A percentile compares a stretch with the other conserved stretches of the same genome.
Evolutionary conservation across 257 asterid genomes (phyloP).

Genomic region (Solanum chmielewskii): DNA sequence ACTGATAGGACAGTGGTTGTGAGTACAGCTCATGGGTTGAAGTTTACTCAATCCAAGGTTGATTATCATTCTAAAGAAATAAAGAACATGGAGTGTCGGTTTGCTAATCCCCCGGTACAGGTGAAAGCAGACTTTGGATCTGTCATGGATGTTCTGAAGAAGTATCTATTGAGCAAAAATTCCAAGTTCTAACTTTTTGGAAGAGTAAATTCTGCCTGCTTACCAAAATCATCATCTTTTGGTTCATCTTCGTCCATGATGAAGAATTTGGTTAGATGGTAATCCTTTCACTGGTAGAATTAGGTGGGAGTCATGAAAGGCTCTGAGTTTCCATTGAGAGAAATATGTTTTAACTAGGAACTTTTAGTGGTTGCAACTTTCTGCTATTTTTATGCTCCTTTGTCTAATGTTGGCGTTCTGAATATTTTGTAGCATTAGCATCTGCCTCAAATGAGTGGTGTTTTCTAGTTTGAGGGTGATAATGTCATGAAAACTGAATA

Average conservation of each 20-base stretch:
- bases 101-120: constrained; percentile 68
- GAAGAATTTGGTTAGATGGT: neutral
- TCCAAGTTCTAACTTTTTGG: constrained; percentile 28
- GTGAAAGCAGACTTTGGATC: constrained; percentile 85
- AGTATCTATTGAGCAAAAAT: constrained; percentile 47
- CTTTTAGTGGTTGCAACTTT: neutral
- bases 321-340: neutral
- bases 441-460: neutral
- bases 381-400: neutral
- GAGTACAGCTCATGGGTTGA: constrained; percentile 82
- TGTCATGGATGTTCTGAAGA: constrained; percentile 81
- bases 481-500: neutral
- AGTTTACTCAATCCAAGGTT: constrained; percentile 67
- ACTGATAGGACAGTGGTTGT: constrained; percentile 79
- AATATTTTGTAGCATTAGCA: neutral
- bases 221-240: constrained; percentile 1
- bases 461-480: neutral
- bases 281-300: neutral
- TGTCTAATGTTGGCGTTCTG: neutral
- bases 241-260: neutral
- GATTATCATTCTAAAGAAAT: constrained; percentile 70
- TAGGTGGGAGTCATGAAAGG: neutral
- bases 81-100: constrained; percentile 56
- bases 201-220: constrained; percentile 6
- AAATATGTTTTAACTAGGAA: neutral